Percentiles rank a stretch among this genome's conserved stretches.
phyloP scores from a whole-genome alignment of 768 basidiomycete genomes.

The Lentinus brumalis region DNA sequence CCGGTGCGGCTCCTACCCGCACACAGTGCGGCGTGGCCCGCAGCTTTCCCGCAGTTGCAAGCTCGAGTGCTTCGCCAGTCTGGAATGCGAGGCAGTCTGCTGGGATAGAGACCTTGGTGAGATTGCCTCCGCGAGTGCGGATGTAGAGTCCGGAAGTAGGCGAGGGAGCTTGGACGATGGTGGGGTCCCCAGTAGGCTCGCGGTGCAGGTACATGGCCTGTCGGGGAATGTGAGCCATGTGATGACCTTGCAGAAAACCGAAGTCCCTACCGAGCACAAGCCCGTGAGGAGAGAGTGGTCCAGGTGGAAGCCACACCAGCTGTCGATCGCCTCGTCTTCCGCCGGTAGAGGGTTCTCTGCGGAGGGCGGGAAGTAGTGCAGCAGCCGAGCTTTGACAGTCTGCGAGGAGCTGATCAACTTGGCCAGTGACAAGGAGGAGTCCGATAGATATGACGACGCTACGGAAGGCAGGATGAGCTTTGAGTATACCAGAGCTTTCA shows the following conservation, averaged over 20 bases:
- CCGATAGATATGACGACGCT: slow-evolving; percentile 69
- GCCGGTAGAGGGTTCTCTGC: slow-evolving; percentile 37
- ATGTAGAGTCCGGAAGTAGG: slow-evolving; percentile 88
- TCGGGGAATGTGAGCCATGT: background rate
- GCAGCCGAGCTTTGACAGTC: slow-evolving; percentile 86
- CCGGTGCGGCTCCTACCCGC: slow-evolving; percentile 57
- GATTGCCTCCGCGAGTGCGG: slow-evolving; percentile 73
- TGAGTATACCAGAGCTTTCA: background rate
- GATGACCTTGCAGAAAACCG: background rate
- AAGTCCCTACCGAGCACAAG: slow-evolving; percentile 72
- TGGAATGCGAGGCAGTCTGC: slow-evolving; percentile 89
- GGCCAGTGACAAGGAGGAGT: slow-evolving; percentile 68
- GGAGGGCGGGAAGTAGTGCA: slow-evolving; percentile 92
- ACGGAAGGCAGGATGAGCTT: slow-evolving; percentile 1
- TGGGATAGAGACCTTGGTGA: slow-evolving; percentile 88
- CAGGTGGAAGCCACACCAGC: slow-evolving; percentile 94
- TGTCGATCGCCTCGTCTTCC: slow-evolving; percentile 74
- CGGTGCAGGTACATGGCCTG: slow-evolving; percentile 85
- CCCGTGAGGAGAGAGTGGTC: slow-evolving; percentile 93
- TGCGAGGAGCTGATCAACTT: slow-evolving; percentile 74
- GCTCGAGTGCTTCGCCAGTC: slow-evolving; percentile 92
- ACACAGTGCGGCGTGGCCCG: slow-evolving; percentile 97
- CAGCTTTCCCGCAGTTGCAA: slow-evolving; percentile 79
- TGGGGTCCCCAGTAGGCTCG: slow-evolving; percentile 40
- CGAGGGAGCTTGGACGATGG: slow-evolving; percentile 65